Conservation (phyloP, 2,329 filamentous ascomycete genomes). For the Phaeosphaeriaceae sp. region DNA sequence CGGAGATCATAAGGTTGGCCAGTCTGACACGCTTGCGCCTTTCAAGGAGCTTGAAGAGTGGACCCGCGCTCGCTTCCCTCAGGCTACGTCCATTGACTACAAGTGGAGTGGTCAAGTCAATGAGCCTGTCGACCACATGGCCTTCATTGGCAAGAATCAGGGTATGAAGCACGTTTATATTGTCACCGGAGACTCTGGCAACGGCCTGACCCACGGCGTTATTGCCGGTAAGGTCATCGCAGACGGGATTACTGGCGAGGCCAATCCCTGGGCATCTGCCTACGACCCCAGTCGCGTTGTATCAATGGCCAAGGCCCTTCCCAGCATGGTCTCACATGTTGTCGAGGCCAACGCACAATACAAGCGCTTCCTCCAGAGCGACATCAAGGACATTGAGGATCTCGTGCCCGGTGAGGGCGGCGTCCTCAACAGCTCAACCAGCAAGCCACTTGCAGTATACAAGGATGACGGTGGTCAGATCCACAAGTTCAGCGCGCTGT, state of each 20-base stretch:
- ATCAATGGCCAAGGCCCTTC: conserved; percentile 55
- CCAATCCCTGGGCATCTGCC: conserved; percentile 58
- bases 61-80: conserved; percentile 61
- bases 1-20: conserved; percentile 66
- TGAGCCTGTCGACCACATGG: conserved; percentile 63
- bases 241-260: conserved; percentile 60
- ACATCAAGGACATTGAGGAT: conserved; percentile 65
- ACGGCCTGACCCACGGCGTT: conserved; percentile 64
- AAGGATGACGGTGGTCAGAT: conserved; percentile 62
- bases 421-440: conserved; percentile 57
- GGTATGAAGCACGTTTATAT: conserved; percentile 61
- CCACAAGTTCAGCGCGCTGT: conserved; percentile 61
- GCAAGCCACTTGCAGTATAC: conserved; percentile 62
- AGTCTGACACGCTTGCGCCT: conserved; percentile 54
- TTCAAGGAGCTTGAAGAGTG: conserved; percentile 62
- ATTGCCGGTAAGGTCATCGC: conserved; percentile 61
- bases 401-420: conserved; percentile 58
- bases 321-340: conserved; percentile 59
- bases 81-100: conserved; percentile 60
- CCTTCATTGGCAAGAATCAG: conserved; percentile 64
- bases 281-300: conserved; percentile 60
- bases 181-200: conserved; percentile 64
- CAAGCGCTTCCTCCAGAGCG: conserved; percentile 60
- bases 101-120: conserved; percentile 65
- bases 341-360: conserved; percentile 64